Evolutionary conservation across 2,329 filamentous ascomycete species (phyloP), one percentile per base, ranked within the genome.

Genomic region (Aspergillus aculeatinus): DNA sequence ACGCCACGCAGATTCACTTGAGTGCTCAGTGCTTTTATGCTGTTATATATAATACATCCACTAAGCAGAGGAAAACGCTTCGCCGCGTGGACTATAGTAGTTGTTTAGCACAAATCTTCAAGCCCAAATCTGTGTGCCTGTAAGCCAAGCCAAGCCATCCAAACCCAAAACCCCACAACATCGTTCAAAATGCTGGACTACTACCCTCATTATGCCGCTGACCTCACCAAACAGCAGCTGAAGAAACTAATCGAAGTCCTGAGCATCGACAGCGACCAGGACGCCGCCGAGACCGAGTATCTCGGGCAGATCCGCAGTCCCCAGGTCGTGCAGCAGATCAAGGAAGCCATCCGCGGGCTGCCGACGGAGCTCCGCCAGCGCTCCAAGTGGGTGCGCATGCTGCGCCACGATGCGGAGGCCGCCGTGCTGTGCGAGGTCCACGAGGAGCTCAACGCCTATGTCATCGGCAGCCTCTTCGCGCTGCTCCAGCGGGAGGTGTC

Each of bases 401-500:
- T 35, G 33, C 39, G 16, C 14, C 14, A 16, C 6, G 39, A 16
- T 5, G 16, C 39, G 39, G 9, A 16, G 39, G 39, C 14, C 6
- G 39, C 39, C 33, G 21, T 53, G 11, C 19, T 72, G 54, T 71
- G 70, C 60, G 55, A 63, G 7, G 35, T 62, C 16, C 69, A 75
- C 56, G 55, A 60, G 5, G 55, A 58, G 5, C 51, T 74, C 14
- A 72, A 74, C 23, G 50, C 61, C 7, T 63, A 67, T n/a, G 19
- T 74, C 4, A 61, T 70, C 11, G 27, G 42, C 16, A 57, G 68
- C 25, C 51, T 70, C 0, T 60, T 69, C 12, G 19, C 31, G 1
- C 60, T 74, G 1, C 31, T 74, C 0, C 59, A 66, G 23, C 51
- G 49, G 4, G 72, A 74, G 48, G 67, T 74, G 19, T 67, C 66